These are phyloP conservation scores for Pelagomonas calceolata DNA, from an alignment of 108 stramenopile species.

Conservation along the genomic window DNA sequence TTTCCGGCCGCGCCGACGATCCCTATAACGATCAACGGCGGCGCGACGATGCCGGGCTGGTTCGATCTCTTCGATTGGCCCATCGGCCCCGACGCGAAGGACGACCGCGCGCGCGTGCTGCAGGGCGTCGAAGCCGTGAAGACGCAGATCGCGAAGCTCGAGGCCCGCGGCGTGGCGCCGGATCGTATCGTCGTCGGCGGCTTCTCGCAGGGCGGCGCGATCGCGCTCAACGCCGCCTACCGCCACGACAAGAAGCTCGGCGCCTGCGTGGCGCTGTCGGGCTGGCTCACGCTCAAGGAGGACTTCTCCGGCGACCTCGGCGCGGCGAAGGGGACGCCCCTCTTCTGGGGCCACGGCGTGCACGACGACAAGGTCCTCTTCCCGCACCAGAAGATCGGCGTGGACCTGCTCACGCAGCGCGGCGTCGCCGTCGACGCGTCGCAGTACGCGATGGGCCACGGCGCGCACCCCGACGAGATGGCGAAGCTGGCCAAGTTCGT, in stretches of 20 bases:
- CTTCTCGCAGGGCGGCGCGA: constrained; percentile 68
- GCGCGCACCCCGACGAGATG: constrained; percentile 53
- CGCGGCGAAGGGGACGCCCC: constrained; percentile 41
- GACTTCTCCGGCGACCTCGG: constrained; percentile 30
- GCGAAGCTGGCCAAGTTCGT: constrained; percentile 58
- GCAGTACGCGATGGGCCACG: constrained; percentile 58
- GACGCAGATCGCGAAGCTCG: constrained; percentile 34
- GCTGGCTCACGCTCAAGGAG: constrained; percentile 60
- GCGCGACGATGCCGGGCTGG: constrained; percentile 69
- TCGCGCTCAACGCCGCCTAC: constrained; percentile 58
- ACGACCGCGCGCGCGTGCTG: constrained; percentile 47
- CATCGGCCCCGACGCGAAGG: constrained; percentile 49
- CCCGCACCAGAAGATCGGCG: constrained; percentile 61
- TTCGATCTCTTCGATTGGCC: constrained; percentile 80
- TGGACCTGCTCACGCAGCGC: constrained; percentile 34
- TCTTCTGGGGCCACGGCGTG: constrained; percentile 68
- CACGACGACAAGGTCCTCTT: constrained; percentile 71
- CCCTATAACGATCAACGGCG: constrained; percentile 67
- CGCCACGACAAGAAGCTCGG: constrained; percentile 40
- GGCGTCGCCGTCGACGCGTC: constrained; percentile 32
- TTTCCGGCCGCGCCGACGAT: constrained; percentile 69
- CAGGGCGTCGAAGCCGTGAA: constrained; percentile 39
- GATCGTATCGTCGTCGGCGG: constrained; percentile 65
- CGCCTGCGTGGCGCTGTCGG: constrained; percentile 55
- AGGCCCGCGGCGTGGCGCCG: constrained; percentile 40